Evolutionary conservation across 2,329 filamentous ascomycete genomes (phyloP), one percentile per base, ranked within the genome.

Genomic region (Cytospora leucostoma): DNA sequence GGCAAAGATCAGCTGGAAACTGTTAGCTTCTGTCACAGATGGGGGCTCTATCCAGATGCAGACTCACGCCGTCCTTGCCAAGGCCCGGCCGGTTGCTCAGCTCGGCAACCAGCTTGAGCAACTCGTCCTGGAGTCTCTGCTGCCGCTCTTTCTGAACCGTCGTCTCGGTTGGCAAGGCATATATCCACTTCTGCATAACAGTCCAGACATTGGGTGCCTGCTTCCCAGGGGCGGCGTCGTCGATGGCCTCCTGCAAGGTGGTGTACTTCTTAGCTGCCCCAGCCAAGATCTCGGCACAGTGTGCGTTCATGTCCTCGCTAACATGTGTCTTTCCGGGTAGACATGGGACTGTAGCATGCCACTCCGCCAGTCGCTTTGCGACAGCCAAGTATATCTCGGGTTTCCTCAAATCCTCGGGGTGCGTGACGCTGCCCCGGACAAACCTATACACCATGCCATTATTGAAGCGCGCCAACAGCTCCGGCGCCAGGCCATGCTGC

Each of bases 381-480:
- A 98, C 90, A 62, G 91, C 93, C 51, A 85, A 85, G 82, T 92
- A 95, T 72, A 97, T 85, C 35, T 85, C 81, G 52, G 90, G 86
- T 68, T 85, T 84, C 63, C 90, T 86, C 67, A 99, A 81, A 74
- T 98, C 93, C 70, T 88, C 84, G 54, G 94, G 90, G 59, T 88
- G 85, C 70, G 93, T 93, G 60, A 91, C 90, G 67, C 84, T 86
- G 59, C 95, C 95, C 66, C 86, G 86, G 68, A 98, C 90, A 78
- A 90, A 99, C 70, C 90, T 88, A 80, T 99, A 99, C 72, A 99
- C 84, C 79, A 99, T 91, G 69, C 95, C 95, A 74, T 99, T 99
- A 71, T 93, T 84, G 81, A 99, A 99, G 68, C 93, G 90, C 61
- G 93, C 95, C 64, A 98, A 84, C 59, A 99, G 83, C 66, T 90